These are phyloP conservation scores for Penicillium palitans DNA, from an alignment of 2,329 filamentous ascomycete genomes.

Conservation along the genomic window DNA sequence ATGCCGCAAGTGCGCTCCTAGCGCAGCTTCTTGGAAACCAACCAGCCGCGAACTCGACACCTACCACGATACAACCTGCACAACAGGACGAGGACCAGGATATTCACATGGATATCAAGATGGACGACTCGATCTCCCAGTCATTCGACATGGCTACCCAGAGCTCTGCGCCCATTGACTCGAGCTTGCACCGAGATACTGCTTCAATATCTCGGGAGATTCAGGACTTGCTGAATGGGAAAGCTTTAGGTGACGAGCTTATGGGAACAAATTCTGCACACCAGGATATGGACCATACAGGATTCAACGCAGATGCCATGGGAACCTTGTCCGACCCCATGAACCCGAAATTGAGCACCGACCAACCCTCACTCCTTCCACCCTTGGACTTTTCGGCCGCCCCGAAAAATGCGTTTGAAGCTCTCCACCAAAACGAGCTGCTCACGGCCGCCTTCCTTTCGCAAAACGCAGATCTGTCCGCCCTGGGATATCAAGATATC, in stretches of 20 bases:
- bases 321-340: slow-evolving; percentile 38
- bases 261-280: slow-evolving; percentile 13
- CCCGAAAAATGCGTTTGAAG: slow-evolving; percentile 39
- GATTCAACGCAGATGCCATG: slow-evolving; percentile 25
- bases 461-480: slow-evolving; percentile 38
- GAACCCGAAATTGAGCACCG: slow-evolving; percentile 32
- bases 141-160: slow-evolving; percentile 12
- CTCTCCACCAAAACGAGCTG: slow-evolving; percentile 43
- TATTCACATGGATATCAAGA: slow-evolving; percentile 14
- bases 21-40: slow-evolving; percentile 45
- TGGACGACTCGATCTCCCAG: slow-evolving; percentile 14
- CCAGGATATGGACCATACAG: slow-evolving; percentile 8
- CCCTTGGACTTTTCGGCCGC: slow-evolving; percentile 36
- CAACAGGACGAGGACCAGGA: slow-evolving; percentile 17
- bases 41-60: slow-evolving; percentile 22
- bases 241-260: slow-evolving; percentile 19
- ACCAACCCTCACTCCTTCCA: slow-evolving; percentile 38
- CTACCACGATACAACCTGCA: slow-evolving; percentile 19
- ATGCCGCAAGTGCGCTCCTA: slow-evolving; percentile 43
- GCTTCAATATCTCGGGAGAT: slow-evolving; percentile 17
- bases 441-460: slow-evolving; percentile 42
- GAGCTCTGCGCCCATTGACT: slow-evolving; percentile 5
- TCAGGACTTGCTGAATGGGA: slow-evolving; percentile 21
- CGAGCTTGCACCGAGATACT: slow-evolving; percentile 12
- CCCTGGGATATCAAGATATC: slow-evolving; percentile 39